These are phyloP conservation scores for Fusarium sp. DNA, from an alignment of 2,329 filamentous ascomycete species.

Conservation along the genomic window DNA sequence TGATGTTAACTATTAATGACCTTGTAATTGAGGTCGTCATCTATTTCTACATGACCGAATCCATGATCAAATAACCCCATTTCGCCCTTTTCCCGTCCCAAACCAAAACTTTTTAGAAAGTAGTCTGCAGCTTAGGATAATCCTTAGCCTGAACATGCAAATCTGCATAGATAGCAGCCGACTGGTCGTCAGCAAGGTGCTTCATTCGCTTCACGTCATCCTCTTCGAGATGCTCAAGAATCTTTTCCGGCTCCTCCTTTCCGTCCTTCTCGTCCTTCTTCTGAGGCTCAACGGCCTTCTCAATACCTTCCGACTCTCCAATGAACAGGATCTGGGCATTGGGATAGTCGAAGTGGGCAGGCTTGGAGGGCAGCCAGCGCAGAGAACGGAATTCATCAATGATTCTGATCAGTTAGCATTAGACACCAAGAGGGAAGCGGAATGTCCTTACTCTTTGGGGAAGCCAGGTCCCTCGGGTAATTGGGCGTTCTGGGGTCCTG, in stretches of 20 bases:
- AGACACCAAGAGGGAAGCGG: neutral
- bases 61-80: neutral
- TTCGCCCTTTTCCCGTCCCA: neutral
- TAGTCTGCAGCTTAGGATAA: constrained; percentile 48
- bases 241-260: constrained; percentile 71
- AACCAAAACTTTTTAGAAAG: constrained; percentile 31
- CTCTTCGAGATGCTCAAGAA: constrained; percentile 79
- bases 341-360: constrained; percentile 78
- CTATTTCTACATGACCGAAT: neutral
- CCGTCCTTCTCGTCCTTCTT: constrained; percentile 36
- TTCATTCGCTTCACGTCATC: constrained; percentile 78
- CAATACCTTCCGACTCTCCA: constrained; percentile 71
- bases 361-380: constrained; percentile 80
- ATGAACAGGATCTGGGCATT: constrained; percentile 84
- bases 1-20: neutral
- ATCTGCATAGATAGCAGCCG: constrained; percentile 48
- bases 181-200: constrained; percentile 60
- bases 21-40: neutral
- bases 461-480: constrained; percentile 76
- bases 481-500: constrained; percentile 71
- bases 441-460: constrained; percentile 70
- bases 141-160: constrained; percentile 42
- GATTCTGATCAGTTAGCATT: constrained; percentile 59
- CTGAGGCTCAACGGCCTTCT: constrained; percentile 65
- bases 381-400: constrained; percentile 77